phyloP scores from a whole-genome alignment of 257 asterid genomes.

The Primulina tabacum region DNA sequence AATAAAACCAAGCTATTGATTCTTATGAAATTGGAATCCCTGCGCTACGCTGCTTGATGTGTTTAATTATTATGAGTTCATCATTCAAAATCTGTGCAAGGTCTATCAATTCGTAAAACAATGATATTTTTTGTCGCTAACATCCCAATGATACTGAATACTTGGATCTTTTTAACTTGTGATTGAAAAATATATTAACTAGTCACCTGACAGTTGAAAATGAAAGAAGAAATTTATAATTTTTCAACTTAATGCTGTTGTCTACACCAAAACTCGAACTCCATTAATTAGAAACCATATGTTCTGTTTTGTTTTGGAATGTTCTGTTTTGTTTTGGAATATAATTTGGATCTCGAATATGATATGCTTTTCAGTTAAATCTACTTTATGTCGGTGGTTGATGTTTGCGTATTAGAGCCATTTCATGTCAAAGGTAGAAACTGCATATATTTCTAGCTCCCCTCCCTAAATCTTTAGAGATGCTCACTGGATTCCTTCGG shows the following conservation, averaged over 20 bases:
- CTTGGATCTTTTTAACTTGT: not conserved
- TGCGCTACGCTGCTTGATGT: not conserved
- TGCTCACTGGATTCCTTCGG: not conserved
- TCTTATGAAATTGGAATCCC: not conserved
- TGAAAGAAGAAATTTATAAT: no score
- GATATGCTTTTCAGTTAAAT: not conserved
- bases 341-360: not conserved
- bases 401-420: not conserved
- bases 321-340: no score
- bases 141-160: not conserved
- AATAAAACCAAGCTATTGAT: not conserved
- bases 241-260: not conserved
- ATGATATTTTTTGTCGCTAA: not conserved
- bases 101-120: not conserved
- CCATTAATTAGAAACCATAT: not conserved
- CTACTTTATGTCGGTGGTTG: not conserved
- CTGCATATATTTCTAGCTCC: not conserved
- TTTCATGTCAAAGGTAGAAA: not conserved
- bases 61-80: not conserved
- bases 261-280: not conserved
- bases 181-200: no score
- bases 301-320: no score
- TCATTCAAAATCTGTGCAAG: not conserved
- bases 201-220: not conserved
- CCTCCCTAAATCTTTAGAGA: not conserved